phyloP scores from a whole-genome alignment of 345 rosid genomes.

The Hypericum androsaemum region DNA sequence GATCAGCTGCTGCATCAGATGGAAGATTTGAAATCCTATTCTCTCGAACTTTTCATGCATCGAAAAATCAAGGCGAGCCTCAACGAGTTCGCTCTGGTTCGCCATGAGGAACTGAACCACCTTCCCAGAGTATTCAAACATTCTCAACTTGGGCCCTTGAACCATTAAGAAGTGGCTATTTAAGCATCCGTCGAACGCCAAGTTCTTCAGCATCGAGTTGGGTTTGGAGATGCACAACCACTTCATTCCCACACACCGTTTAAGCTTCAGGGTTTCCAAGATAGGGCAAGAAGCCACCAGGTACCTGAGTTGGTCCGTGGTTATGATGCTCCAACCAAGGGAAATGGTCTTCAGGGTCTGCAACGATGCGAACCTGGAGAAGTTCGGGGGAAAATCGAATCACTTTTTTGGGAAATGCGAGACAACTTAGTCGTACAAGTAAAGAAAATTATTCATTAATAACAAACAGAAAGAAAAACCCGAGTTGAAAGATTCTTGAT shows the following conservation, averaged over 20 bases:
- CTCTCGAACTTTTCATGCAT: conserved; percentile 13
- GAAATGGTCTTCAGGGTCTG: conserved; percentile 18
- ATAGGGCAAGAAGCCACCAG: conserved; percentile 15
- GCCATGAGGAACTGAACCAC: conserved; percentile 10
- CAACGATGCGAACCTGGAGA: not conserved
- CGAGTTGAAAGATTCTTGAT: no score
- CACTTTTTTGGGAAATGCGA: no score
- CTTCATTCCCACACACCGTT: conserved; percentile 27
- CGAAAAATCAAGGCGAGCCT: conserved; percentile 31
- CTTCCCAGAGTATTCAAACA: conserved; percentile 26
- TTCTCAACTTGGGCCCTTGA: conserved; percentile 17
- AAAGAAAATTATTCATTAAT: no score
- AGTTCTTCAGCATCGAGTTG: conserved; percentile 11
- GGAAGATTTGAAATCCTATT: conserved; percentile 5
- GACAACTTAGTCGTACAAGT: no score
- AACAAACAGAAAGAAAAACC: no score
- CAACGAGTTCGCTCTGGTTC: conserved; percentile 5
- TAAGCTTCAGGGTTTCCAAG: conserved; percentile 31
- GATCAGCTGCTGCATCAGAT: conserved; percentile 14
- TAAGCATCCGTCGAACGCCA: conserved; percentile 23
- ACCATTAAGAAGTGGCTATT: conserved; percentile 1
- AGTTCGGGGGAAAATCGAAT: no score
- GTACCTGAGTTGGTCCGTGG: not conserved
- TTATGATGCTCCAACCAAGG: conserved; percentile 25
- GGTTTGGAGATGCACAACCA: not conserved